phyloP scores from a whole-genome alignment of 139 green algal species.

The Choricystis sp. region DNA sequence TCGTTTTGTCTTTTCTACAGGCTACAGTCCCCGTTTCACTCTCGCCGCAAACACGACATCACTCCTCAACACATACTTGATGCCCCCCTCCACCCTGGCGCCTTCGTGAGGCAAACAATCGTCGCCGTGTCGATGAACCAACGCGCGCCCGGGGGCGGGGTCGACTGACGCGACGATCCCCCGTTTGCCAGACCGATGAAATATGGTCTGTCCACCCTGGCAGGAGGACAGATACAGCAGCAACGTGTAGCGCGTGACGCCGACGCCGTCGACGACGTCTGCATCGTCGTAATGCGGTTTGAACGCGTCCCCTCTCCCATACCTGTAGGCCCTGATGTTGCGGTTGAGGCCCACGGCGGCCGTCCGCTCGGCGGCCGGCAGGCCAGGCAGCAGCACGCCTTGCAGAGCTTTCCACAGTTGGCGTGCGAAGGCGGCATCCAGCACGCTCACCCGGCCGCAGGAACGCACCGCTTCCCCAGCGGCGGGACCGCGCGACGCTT shows the following conservation, averaged over 20 bases:
- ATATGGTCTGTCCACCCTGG: conserved; percentile 28
- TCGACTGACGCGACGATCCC: conserved; percentile 16
- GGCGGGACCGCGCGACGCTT: no score
- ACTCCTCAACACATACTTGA: conserved; percentile 55
- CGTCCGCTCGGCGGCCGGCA: conserved; percentile 10
- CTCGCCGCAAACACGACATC: conserved; percentile 50
- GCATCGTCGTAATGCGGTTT: conserved; percentile 45
- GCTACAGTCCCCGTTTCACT: neutral
- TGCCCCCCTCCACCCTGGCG: conserved; percentile 18
- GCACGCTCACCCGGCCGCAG: no score
- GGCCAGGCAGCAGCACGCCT: no score
- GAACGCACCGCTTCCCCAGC: no score
- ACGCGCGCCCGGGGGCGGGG: conserved; percentile 27
- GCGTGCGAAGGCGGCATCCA: no score
- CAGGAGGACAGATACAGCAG: conserved; percentile 40
- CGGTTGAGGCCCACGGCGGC: conserved; percentile 27
- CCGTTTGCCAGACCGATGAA: conserved; percentile 20
- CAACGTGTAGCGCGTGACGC: conserved; percentile 35
- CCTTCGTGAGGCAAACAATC: conserved; percentile 51
- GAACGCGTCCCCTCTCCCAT: conserved; percentile 33
- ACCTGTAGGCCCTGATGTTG: conserved; percentile 54
- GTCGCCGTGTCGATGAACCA: conserved; percentile 53
- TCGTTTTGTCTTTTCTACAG: neutral
- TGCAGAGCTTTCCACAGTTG: no score
- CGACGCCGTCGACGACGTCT: conserved; percentile 8